Evolutionary conservation across 345 rosid genomes (phyloP).

Genomic region (Aethionema arabicum): DNA sequence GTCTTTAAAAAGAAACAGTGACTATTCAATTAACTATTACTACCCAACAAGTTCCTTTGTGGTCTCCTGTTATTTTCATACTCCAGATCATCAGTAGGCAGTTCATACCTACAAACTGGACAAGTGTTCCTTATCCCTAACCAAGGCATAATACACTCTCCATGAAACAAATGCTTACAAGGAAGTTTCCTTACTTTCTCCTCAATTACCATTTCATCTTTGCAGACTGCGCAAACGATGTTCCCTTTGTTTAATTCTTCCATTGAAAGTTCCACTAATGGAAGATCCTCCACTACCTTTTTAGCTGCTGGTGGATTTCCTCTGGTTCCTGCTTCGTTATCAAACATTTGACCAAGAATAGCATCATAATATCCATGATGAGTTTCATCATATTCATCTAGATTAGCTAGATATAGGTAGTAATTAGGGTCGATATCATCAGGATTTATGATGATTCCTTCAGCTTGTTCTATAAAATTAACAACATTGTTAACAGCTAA

Average conservation of each 20-base stretch:
- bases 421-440: slow-evolving; percentile 32
- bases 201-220: slow-evolving; percentile 44
- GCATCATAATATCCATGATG: slow-evolving; percentile 23
- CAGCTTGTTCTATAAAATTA: slow-evolving; percentile 36
- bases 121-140: slow-evolving; percentile 51
- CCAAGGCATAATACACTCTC: slow-evolving; percentile 56
- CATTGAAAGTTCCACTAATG: slow-evolving; percentile 37
- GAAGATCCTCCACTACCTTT: slow-evolving; percentile 45
- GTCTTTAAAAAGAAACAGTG: slow-evolving; percentile 15
- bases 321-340: slow-evolving; percentile 35
- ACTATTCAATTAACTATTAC: slow-evolving; percentile 25
- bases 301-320: slow-evolving; percentile 51
- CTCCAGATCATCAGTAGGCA: slow-evolving; percentile 53
- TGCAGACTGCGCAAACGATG: slow-evolving; percentile 51
- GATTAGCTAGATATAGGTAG: slow-evolving; percentile 32
- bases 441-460: slow-evolving; percentile 31
- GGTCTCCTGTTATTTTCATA: slow-evolving; percentile 40
- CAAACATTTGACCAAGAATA: slow-evolving; percentile 39
- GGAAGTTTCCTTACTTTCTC: slow-evolving; percentile 49
- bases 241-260: slow-evolving; percentile 36
- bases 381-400: slow-evolving; percentile 30
- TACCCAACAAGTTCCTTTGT: slow-evolving; percentile 23
- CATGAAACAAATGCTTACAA: slow-evolving; percentile 51
- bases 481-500: slow-evolving; percentile 43
- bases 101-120: slow-evolving; percentile 54